These are phyloP conservation scores for Nicotiana noctiflora DNA, from an alignment of 257 asterid genomes.

Conservation along the genomic window DNA sequence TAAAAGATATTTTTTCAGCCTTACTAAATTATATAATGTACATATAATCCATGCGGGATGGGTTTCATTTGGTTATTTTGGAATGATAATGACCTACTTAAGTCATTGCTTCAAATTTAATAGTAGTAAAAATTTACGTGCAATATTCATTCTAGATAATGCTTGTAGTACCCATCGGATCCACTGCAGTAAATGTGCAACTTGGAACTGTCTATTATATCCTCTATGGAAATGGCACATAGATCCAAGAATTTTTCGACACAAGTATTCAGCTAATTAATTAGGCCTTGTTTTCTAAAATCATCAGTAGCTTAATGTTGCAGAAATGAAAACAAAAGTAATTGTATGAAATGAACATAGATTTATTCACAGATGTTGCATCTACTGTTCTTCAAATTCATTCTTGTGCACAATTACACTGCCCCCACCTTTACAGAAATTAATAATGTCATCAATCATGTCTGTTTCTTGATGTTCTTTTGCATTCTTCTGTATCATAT, in stretches of 20 bases:
- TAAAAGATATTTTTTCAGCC: too few species aligned
- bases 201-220: background rate
- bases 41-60: too few species aligned
- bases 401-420: background rate
- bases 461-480: background rate
- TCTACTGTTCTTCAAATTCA: background rate
- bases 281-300: background rate
- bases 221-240: background rate
- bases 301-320: too few species aligned
- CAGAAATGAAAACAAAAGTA: background rate
- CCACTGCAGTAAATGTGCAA: background rate
- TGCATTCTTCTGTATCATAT: background rate
- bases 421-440: background rate
- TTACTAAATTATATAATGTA: too few species aligned
- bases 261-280: background rate
- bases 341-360: background rate
- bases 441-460: background rate
- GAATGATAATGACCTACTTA: background rate
- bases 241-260: background rate
- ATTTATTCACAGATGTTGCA: background rate
- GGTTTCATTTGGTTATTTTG: background rate
- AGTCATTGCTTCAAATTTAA: background rate
- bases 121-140: background rate
- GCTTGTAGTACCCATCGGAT: background rate
- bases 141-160: background rate